Conservation (phyloP, 345 rosid species). For the Combretum micranthum region DNA sequence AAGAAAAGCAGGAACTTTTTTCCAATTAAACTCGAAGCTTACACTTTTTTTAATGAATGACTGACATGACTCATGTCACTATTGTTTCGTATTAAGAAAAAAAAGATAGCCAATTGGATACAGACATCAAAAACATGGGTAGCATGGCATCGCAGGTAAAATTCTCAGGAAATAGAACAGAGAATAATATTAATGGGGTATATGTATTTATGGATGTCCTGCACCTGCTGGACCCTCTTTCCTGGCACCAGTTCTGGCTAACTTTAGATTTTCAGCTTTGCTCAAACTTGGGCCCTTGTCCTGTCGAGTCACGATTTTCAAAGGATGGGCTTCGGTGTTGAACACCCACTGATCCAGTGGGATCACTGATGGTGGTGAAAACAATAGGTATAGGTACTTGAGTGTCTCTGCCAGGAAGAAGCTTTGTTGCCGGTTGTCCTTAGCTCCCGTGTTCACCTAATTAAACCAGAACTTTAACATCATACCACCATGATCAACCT, state of each 20-base stretch:
- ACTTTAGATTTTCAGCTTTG: not conserved
- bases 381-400: conserved; percentile 39
- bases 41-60: no score
- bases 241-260: conserved; percentile 9
- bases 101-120: no score
- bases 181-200: no score
- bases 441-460: conserved; percentile 38
- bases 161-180: no score
- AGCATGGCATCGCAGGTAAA: no score
- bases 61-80: no score
- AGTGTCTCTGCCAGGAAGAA: conserved; percentile 54
- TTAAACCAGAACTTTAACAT: not conserved
- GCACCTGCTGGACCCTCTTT: conserved; percentile 9
- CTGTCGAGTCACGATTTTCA: conserved; percentile 21
- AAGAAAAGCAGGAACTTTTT: no score
- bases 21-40: no score
- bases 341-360: conserved; percentile 45
- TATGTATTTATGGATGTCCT: not conserved
- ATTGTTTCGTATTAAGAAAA: no score
- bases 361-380: conserved; percentile 35
- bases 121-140: no score
- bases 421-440: conserved; percentile 43
- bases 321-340: conserved; percentile 50
- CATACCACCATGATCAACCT: no score
- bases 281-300: not conserved